Evolutionary conservation across 805 yeast species (phyloP).

Genomic region (Hanseniaspora meyeri): DNA sequence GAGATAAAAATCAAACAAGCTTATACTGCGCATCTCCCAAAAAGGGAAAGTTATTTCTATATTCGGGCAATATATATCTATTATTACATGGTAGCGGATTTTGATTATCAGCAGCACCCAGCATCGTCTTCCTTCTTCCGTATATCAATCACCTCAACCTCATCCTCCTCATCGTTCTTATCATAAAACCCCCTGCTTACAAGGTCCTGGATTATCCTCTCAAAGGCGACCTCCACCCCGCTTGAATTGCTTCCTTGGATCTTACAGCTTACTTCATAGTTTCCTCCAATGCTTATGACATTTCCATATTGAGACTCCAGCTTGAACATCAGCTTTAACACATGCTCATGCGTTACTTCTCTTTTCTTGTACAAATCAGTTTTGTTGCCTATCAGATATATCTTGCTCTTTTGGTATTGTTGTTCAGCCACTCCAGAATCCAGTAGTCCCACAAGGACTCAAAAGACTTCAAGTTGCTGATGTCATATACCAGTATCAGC

Average conservation of each 20-base stretch:
- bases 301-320: conserved; percentile 26
- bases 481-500: conserved; percentile 34
- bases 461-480: conserved; percentile 30
- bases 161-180: conserved; percentile 14
- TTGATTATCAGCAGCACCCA: neutral
- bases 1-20: neutral
- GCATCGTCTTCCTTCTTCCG: neutral
- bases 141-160: neutral
- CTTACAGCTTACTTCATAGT: conserved; percentile 38
- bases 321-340: conserved; percentile 25
- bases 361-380: conserved; percentile 29
- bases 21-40: neutral
- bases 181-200: conserved; percentile 32
- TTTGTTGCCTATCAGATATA: conserved; percentile 38
- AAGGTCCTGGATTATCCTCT: conserved; percentile 31
- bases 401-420: conserved; percentile 18
- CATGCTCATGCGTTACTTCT: conserved; percentile 31
- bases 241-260: conserved; percentile 22
- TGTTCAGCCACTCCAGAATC: conserved; percentile 33
- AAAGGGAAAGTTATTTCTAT: neutral
- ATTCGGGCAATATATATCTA: neutral
- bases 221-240: conserved; percentile 31
- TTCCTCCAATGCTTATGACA: conserved; percentile 27
- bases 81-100: neutral
- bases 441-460: conserved; percentile 31